Evolutionary conservation across 2,329 filamentous ascomycete genomes (phyloP), one percentile per base, ranked within the genome.

Genomic region (Pseudogymnoascus sp.): DNA sequence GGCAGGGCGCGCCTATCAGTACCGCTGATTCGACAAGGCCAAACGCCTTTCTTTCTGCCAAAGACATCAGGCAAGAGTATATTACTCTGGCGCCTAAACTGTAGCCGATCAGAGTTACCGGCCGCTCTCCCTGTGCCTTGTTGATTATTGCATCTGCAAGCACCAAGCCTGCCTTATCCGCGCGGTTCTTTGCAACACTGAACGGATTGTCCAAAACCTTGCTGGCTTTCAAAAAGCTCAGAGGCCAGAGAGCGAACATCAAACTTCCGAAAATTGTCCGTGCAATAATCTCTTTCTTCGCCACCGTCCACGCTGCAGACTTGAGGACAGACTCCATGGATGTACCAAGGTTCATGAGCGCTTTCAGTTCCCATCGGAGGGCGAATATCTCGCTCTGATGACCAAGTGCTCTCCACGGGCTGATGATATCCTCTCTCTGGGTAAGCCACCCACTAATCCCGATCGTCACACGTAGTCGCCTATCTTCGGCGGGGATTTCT

Each of bases 21-120:
- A 96, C 87, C 1, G 90, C 91, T 14, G 86, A 88, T 69, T 97
- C 93, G 21, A 97, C 78, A 1, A 96, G 77, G 0, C 93, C 93
- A 69, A 96, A 96, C 0, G 89, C 91, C 63, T 84, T 84, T 43
- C 91, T 83, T 71, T 91, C 86, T 0, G 91, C 90, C 11, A 97
- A 82, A 8, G 81, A 85, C 69, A 88, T 85, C 2, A 96, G 80
- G 69, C 93, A 96, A 1, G 88, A 85, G 73, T 90, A 96, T 58
- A 97, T 91, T 11, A 95, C 85, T 25, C 89, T 82, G 3, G 91
- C 90, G 6, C 91, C 91, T 1, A 95, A 79, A 1, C 90, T 93
- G 73, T 93, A 96, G 0, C 91, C 91, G 18, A 96, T 81, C 1
- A 96, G 76, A 0, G 88, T 93, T 1, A 96, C 88, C 0, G 90